Evolutionary conservation across 2,329 filamentous ascomycete species (phyloP), one percentile per base, ranked within the genome.

Genomic region (Cercospora sp.): DNA sequence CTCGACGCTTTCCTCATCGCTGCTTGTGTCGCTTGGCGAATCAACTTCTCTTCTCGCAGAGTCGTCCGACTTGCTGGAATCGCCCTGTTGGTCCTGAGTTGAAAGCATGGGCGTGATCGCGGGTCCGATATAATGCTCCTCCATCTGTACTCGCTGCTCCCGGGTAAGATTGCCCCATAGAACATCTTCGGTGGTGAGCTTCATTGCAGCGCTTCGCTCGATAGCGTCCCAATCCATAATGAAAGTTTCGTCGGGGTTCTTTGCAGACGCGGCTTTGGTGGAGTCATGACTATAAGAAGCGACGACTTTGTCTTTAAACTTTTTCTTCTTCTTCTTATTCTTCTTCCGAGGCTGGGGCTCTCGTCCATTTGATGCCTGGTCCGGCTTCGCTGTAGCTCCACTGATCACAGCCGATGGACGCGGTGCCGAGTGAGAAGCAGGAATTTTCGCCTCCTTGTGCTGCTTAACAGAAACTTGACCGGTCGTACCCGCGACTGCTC

Each of bases 71-170:
- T 36, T 30, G 28, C 55, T 36, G 16, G 55, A 36, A n/a, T 3
- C 31, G 45, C 13, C 28, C 16, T 48, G 28, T 31, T n/a, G 16
- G 26, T 20, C 28, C 1, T 23, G 7, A 1, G 18, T 16, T 36
- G 16, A 5, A 8, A 20, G 10, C 3, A 7, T 36, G 26, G 16
- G 23, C 51, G 31, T 13, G 1, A 36, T 8, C 9, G 42, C 28
- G 7, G 18, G 39, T 30, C 63, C 63, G 33, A 64, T 42, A 4
- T 64, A 64, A 3, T n/a, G 51, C 12, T 59, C 63, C 53, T 64
- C 63, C 33, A 64, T 39, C 23, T 45, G 30, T 18, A 16, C 5
- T 16, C 55, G 63, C 33, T 64, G 63, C 23, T 64, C 53, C 30
- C 9, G 18, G 9, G 51, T 48, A 20, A 64, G 28, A 20, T 26